Evolutionary conservation across 1,284 basidiomycete species (phyloP).

Genomic region (Leucoagaricus sp.): DNA sequence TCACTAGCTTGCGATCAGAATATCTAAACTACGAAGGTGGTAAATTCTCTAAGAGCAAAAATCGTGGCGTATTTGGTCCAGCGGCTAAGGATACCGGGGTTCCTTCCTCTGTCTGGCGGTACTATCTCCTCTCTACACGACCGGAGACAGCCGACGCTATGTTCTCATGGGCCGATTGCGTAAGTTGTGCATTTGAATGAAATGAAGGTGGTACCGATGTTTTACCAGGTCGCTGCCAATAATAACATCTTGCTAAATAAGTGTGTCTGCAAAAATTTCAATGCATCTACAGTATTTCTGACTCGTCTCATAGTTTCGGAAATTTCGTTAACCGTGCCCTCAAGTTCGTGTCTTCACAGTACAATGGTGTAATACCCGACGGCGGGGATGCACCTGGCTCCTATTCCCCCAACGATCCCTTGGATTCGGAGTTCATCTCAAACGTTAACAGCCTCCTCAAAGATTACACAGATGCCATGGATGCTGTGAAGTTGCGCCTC

Average conservation of each 20-base stretch:
- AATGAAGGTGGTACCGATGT: background rate
- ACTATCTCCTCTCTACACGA: slow-evolving; percentile 91
- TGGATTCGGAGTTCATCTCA: slow-evolving; percentile 78
- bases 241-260: slow-evolving; percentile 97
- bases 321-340: slow-evolving; percentile 97
- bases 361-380: slow-evolving; percentile 80
- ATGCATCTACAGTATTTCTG: background rate
- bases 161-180: slow-evolving; percentile 98
- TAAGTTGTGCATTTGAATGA: slow-evolving; percentile 38
- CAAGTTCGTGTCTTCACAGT: slow-evolving; percentile 92
- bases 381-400: slow-evolving; percentile 68
- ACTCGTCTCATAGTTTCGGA: slow-evolving; percentile 66
- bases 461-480: slow-evolving; percentile 89
- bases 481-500: slow-evolving; percentile 86
- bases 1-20: slow-evolving; percentile 51
- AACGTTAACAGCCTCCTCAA: slow-evolving; percentile 82
- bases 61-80: slow-evolving; percentile 97
- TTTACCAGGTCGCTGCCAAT: slow-evolving; percentile 86
- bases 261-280: slow-evolving; percentile 38
- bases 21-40: slow-evolving; percentile 99
- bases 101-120: slow-evolving; percentile 94
- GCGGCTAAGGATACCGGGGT: slow-evolving; percentile 93
- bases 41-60: slow-evolving; percentile 98
- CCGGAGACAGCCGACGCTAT: slow-evolving; percentile 95
- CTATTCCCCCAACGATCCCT: slow-evolving; percentile 64